These are phyloP conservation scores for Myriosclerotinia duriaeana DNA, from an alignment of 2,329 filamentous ascomycete genomes.

Conservation along the genomic window DNA sequence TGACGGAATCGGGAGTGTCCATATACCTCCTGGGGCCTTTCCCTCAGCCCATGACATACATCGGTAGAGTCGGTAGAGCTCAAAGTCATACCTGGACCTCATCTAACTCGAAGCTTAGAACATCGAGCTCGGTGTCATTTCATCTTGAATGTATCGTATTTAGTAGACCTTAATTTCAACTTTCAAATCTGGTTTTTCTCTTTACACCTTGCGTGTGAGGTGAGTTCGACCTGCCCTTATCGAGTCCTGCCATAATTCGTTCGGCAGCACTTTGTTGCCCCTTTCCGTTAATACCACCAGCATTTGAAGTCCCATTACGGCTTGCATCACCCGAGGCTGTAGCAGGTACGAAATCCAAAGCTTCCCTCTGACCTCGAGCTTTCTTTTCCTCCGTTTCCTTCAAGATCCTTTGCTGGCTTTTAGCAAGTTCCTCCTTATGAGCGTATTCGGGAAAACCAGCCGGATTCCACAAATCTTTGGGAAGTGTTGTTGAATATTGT, in stretches of 20 bases:
- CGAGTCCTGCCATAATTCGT: constrained; percentile 41
- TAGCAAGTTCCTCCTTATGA: constrained; percentile 51
- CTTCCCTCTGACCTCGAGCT: constrained; percentile 36
- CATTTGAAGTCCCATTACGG: constrained; percentile 33
- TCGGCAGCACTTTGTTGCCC: constrained; percentile 40
- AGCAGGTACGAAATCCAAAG: constrained; percentile 40
- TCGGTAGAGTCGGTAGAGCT: not conserved
- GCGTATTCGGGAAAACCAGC: constrained; percentile 55
- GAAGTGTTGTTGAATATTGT: constrained; percentile 66
- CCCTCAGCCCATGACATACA: not conserved
- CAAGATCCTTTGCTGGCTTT: constrained; percentile 45
- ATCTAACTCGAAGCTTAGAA: not conserved
- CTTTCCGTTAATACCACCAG: constrained; percentile 24
- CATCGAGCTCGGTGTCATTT: not conserved
- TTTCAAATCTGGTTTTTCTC: constrained; percentile 41
- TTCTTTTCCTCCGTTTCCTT: constrained; percentile 40
- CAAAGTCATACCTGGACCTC: not conserved
- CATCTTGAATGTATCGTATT: not conserved
- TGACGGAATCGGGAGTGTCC: not conserved
- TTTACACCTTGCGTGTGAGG: constrained; percentile 39
- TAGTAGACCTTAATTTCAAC: constrained; percentile 29
- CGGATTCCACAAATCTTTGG: constrained; percentile 58
- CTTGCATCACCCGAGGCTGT: constrained; percentile 31
- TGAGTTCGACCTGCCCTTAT: constrained; percentile 37
- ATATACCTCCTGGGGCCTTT: not conserved